Evolutionary conservation across 73 alveolate genomes (phyloP).

Genomic region (Paramecium tetraurelia): DNA sequence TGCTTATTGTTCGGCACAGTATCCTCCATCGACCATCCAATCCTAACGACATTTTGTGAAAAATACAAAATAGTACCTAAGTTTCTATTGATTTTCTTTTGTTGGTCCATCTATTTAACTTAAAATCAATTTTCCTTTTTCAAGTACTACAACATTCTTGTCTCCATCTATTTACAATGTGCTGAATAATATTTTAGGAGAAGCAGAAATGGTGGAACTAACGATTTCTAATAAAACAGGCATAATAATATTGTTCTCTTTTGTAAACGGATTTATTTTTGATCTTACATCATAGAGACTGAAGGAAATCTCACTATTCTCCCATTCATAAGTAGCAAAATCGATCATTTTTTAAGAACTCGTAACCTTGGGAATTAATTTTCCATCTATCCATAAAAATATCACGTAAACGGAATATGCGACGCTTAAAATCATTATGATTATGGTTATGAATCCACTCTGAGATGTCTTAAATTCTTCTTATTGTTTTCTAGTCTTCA

Average conservation of each 20-base stretch:
- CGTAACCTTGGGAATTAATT: not conserved
- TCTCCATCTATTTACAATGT: not conserved
- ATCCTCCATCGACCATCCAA: not conserved
- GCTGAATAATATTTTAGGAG: not conserved
- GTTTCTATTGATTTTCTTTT: not conserved
- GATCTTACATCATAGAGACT: not conserved
- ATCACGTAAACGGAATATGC: not conserved
- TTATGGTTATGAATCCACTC: not conserved
- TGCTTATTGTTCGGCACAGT: not conserved
- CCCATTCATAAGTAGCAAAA: not conserved
- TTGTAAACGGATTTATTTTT: slow-evolving; percentile 12
- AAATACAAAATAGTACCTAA: not conserved
- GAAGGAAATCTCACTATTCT: not conserved
- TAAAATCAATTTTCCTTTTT: not conserved
- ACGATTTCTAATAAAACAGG: not conserved
- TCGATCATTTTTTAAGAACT: not conserved
- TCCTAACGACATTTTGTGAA: not conserved
- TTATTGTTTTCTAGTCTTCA: not conserved
- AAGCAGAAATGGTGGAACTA: not conserved
- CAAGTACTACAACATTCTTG: not conserved
- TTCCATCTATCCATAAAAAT: not conserved
- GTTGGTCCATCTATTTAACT: not conserved
- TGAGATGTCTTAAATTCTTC: not conserved
- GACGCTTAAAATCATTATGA: not conserved
- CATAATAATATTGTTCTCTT: not conserved